Evolutionary conservation across 345 rosid genomes (phyloP).

Genomic region (Anacardium occidentale): DNA sequence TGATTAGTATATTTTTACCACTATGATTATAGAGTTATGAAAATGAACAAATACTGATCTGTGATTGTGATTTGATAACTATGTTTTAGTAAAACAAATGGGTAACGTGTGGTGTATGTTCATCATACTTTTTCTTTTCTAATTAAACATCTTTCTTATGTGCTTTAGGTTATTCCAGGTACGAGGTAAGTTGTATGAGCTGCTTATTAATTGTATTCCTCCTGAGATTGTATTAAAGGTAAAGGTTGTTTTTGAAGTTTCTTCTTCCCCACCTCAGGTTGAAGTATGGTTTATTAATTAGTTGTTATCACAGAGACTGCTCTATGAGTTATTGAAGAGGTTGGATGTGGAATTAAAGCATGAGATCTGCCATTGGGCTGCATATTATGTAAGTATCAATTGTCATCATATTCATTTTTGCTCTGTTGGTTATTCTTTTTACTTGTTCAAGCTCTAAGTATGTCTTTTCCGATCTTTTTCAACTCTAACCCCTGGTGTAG

Average conservation of each 20-base stretch:
- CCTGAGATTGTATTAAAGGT: conserved; percentile 88
- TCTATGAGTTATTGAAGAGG: conserved; percentile 77
- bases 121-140: conserved; percentile 15
- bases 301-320: conserved; percentile 54
- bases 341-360: conserved; percentile 90
- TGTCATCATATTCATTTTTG: conserved; percentile 8
- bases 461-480: neutral
- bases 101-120: neutral
- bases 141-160: conserved; percentile 12
- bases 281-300: conserved; percentile 14
- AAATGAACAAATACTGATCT: neutral
- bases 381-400: conserved; percentile 70
- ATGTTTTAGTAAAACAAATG: neutral
- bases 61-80: neutral
- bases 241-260: conserved; percentile 1
- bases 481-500: neutral
- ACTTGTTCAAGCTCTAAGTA: neutral
- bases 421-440: neutral
- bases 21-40: neutral
- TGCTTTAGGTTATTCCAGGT: conserved; percentile 78
- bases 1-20: neutral
- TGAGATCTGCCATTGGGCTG: conserved; percentile 96
- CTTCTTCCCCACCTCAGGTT: neutral
- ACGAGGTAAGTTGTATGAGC: conserved; percentile 84
- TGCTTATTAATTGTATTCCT: conserved; percentile 86